Percentiles rank a stretch among this genome's conserved stretches.
These are phyloP conservation scores for Saxispiralis lemnorum DNA, from an alignment of 495 filamentous ascomycete genomes.

Conservation along the genomic window DNA sequence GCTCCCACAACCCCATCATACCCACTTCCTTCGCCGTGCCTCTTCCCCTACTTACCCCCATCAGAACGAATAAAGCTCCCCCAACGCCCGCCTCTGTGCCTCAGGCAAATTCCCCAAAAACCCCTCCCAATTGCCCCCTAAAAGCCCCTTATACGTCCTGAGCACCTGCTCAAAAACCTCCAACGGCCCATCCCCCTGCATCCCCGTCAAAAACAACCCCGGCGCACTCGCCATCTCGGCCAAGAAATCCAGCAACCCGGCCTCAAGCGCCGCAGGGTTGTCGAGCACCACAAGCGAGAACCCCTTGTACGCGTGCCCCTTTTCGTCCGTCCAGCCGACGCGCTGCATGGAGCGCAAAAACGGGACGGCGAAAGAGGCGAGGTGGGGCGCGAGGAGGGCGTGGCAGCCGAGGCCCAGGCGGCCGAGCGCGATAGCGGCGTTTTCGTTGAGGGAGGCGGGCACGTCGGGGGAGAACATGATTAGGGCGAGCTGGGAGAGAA, in stretches of 20 bases:
- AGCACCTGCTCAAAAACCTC: slow-evolving; percentile 25
- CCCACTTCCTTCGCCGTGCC: too few relatives aligned
- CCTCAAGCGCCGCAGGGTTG: slow-evolving; percentile 87
- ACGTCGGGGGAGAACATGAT: slow-evolving; percentile 73
- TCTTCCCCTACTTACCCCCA: too few relatives aligned
- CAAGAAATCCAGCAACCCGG: slow-evolving; percentile 66
- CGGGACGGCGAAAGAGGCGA: slow-evolving; percentile 60
- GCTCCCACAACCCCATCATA: too few relatives aligned
- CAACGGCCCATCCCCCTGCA: slow-evolving; percentile 32
- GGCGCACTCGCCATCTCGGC: slow-evolving; percentile 52
- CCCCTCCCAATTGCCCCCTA: slow-evolving; percentile 9
- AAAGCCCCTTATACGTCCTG: slow-evolving; percentile 9
- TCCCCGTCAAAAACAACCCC: slow-evolving; percentile 42
- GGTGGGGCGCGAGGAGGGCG: slow-evolving; percentile 57
- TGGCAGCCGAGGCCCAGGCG: slow-evolving; percentile 71
- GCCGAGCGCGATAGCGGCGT: slow-evolving; percentile 84
- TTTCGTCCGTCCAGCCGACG: slow-evolving; percentile 82
- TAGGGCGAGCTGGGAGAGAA: slow-evolving; percentile 54
- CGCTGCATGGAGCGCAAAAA: slow-evolving; percentile 70
- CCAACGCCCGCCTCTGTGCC: slow-evolving; percentile 12
- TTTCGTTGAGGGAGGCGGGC: slow-evolving; percentile 82
- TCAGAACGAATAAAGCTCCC: slow-evolving; percentile 11
- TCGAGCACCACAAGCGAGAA: slow-evolving; percentile 69
- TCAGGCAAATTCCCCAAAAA: slow-evolving; percentile 11
- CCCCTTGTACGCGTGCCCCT: slow-evolving; percentile 78